Evolutionary conservation across 1,284 basidiomycete genomes (phyloP), one percentile per base, ranked within the genome.

Genomic region (Boletus nobilissimus): DNA sequence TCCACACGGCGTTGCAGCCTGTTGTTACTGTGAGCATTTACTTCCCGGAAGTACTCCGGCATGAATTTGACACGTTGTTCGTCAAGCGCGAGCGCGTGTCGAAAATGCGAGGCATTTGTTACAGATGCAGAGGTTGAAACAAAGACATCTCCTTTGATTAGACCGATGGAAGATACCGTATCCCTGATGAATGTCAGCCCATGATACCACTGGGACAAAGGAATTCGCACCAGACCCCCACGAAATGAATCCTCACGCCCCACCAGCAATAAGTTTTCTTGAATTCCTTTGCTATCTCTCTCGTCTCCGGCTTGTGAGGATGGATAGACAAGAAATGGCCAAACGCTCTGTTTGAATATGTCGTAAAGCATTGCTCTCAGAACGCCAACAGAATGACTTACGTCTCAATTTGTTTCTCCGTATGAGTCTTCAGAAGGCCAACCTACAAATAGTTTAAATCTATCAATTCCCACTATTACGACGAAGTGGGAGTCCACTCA

Each of bases 31-130:
- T 39, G 40, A 9, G 73, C n/a, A 14, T 81, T 82, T 60, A 78
- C 26, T n/a, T 83, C 82, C 6, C 1, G 1, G 39, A 82, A 82
- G 40, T 85, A 86, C 75, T 89, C 88, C 1, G 87, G 86, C 72
- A 86, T 82, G 78, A 88, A 88, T 67, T 87, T 87, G 51, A 87
- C 77, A 80, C 86, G 83, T 39, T 79, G 79, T 72, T 88, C 87
- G 74, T 88, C 87, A 7, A 88, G 84, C n/a, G 86, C 84, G 19
- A 88, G 84, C 0, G 87, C 87, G 66, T 88, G 88, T 38, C 87
- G 83, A 74, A 87, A 86, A 74, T 82, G 81, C 36, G 83, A 86
- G 9, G 85, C 79, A 36, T 86, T 80, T 10, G 79, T 71, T 24
- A 69, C 69, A 0, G 75, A 74, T 22, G 77, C 60, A 6, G 77